Evolutionary conservation across 2,329 filamentous ascomycete genomes (phyloP).

Genomic region (Calonectria multiphialidica): DNA sequence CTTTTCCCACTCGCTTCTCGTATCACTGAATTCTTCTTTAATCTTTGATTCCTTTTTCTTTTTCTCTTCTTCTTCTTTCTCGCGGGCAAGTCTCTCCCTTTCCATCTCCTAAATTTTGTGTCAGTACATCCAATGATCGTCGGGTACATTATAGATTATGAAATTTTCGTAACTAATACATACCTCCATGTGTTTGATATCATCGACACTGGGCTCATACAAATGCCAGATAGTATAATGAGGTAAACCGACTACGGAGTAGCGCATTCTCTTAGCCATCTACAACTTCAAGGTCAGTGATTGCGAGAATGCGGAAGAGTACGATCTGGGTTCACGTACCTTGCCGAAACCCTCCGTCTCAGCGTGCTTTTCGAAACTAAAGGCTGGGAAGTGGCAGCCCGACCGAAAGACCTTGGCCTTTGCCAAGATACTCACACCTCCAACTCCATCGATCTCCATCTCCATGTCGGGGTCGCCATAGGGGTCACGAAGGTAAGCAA

Average conservation of each 20-base stretch:
- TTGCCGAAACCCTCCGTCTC: constrained; percentile 99
- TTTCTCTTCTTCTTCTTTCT: constrained; percentile 76
- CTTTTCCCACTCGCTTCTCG: constrained; percentile 86
- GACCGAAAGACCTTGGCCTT: constrained; percentile 96
- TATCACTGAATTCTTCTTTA: constrained; percentile 83
- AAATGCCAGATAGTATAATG: constrained; percentile 99
- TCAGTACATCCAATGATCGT: constrained; percentile 13
- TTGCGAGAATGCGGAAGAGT: neutral
- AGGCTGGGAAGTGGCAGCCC: constrained; percentile 97
- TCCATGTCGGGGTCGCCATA: constrained; percentile 99
- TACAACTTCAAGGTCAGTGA: constrained; percentile 51
- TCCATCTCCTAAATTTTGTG: constrained; percentile 82
- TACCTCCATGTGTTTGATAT: constrained; percentile 95
- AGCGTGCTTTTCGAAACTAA: constrained; percentile 98
- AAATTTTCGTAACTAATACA: constrained; percentile 30
- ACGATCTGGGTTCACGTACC: constrained; percentile 62
- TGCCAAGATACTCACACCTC: constrained; percentile 95
- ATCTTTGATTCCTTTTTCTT: constrained; percentile 81
- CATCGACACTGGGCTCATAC: constrained; percentile 98
- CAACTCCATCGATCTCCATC: constrained; percentile 99
- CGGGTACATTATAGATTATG: neutral
- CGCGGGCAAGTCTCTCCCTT: constrained; percentile 81
- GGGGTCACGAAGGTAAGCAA: constrained; percentile 95
- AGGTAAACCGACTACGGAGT: constrained; percentile 93
- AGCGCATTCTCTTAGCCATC: constrained; percentile 98